Evolutionary conservation across 2,329 filamentous ascomycete genomes (phyloP), one percentile per base, ranked within the genome.

Genomic region (Biscogniauxia mediterranea): DNA sequence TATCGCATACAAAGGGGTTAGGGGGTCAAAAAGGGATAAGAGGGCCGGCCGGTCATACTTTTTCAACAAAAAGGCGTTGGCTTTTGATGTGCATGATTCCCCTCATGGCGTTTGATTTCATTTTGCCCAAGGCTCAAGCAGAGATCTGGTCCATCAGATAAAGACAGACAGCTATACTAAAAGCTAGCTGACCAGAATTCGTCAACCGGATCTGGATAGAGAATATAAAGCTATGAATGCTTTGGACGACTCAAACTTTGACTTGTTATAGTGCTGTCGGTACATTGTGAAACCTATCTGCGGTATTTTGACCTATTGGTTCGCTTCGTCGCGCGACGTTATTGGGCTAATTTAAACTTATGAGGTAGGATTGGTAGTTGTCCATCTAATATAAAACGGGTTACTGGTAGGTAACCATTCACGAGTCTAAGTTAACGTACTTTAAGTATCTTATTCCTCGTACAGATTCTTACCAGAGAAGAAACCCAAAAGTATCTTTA

Each of bases 1-100:
- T 62, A 55, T 38, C 20, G 56, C 59, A 70, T 68, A 67, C 58
- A 67, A 65, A 63, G 64, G 60, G 60, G 57, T 61, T 46, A 62
- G 69, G 70, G 68, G 64, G 69, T 66, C 61, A 66, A 69, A 73
- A 73, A 69, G 62, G 66, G 62, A 65, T 65, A 64, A 66, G 64
- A 69, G 69, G 69, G 67, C 64, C 63, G 69, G 70, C 69, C 67
- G 70, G 68, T 73, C 71, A 73, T 67, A 71, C 68, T 73, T 71
- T 72, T 75, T 74, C 71, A 74, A 74, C 71, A 74, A 75, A 71
- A 74, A 69, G 73, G 72, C 72, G 72, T 75, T 74, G 72, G 72
- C 72, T 72, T 70, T 69, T 69, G 69, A 71, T 71, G 71, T 71
- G 71, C 71, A 75, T 75, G 73, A 75, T 75, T 75, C 73, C 73